Evolutionary conservation across 169 alveolate species (phyloP).

Genomic region (Babesia bigemina): DNA sequence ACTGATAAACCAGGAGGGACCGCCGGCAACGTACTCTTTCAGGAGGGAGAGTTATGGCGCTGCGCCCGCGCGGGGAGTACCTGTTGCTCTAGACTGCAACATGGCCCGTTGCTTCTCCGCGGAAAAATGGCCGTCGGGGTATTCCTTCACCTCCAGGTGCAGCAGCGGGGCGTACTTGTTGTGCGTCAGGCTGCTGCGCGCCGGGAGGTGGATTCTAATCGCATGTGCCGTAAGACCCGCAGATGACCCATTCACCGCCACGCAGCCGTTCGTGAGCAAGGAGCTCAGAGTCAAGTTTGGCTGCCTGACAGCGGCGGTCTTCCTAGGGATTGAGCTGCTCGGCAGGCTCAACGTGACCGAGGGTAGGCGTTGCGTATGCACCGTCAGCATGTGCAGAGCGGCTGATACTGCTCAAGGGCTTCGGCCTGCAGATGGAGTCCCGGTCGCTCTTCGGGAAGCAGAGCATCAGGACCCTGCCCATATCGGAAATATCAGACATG

Average conservation of each 20-base stretch:
- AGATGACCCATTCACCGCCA: background rate
- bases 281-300: background rate
- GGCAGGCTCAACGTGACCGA: conserved; percentile 5
- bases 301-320: background rate
- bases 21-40: no score
- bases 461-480: conserved; percentile 22
- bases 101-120: conserved; percentile 24
- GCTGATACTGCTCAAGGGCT: conserved; percentile 42
- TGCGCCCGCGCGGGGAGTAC: no score
- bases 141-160: conserved; percentile 22
- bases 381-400: conserved; percentile 32
- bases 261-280: background rate
- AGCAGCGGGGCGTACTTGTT: background rate
- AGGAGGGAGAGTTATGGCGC: no score
- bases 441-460: background rate
- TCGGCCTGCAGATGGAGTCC: conserved; percentile 58
- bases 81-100: no score
- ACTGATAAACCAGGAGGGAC: background rate
- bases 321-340: background rate
- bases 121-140: conserved; percentile 43
- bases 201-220: conserved; percentile 20
- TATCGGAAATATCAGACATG: conserved; percentile 23
- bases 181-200: background rate
- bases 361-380: background rate
- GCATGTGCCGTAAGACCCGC: conserved; percentile 1